Base-by-base conservation (phyloP, 2,329 filamentous ascomycete genomes). In the Colletotrichum paranaense region DNA sequence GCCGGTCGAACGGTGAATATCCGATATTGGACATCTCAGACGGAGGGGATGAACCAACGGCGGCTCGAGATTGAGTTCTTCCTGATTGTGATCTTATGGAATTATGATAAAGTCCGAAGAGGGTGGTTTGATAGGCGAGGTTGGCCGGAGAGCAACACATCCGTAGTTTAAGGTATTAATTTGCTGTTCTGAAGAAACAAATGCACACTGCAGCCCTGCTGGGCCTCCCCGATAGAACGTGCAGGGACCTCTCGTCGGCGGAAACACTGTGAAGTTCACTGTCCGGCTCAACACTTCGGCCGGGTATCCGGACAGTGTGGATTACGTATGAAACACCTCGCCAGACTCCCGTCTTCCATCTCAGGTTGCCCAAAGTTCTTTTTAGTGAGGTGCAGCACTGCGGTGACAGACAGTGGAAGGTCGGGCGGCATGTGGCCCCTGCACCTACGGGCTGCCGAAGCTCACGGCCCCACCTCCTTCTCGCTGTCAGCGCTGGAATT, bases 101-200 rank as follows among this genome's bases (percentile, higher is more conserved):
- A 28, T 2, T 1, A 46, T 30, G 22, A 12, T 7, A 53, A 59
- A 30, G 9, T 24, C 12, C n/a, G n/a, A 49, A 52, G 19, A 11
- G 42, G 16, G 24, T 22, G 8, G 30, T 58, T 56, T 55, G 67
- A 49, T 35, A 38, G 70, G 52, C 46, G 42, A 64, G 11, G 42
- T 58, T 32, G 57, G 8, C n/a, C 58, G 69, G 65, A 52, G 42
- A 35, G 24, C 32, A 19, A 16, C 52, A 52, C 32, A 32, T 62
- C 26, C 68, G 35, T 14, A 49, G 42, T 49, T n/a, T 4, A 19
- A 35, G 32, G 32, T 19, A 28, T n/a, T 60, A 46, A 28, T 70
- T 59, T 42, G 38, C 38, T 19, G 42, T 53, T 67, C 24, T n/a
- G 32, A 67, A 26, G 26, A 58, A 62, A 67, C 26, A 55, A 19